phyloP scores from a whole-genome alignment of 140 eudicot species.

The Bidens hawaiensis region DNA sequence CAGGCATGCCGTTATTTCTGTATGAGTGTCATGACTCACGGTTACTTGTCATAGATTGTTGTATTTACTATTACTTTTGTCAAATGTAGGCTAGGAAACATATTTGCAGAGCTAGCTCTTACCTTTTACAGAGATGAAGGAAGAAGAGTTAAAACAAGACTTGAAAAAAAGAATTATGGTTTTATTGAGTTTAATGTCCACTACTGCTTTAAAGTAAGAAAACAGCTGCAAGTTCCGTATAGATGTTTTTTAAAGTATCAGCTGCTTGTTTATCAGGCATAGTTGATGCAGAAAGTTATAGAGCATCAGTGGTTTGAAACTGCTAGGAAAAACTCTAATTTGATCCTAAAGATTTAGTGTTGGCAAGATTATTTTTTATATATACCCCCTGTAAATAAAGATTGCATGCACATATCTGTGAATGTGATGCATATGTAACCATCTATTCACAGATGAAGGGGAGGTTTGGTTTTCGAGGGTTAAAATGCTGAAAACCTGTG shows the following conservation, averaged over 20 bases:
- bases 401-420: background rate
- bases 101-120: slow-evolving; percentile 67
- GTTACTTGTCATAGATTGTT: slow-evolving; percentile 3
- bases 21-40: slow-evolving; percentile 8
- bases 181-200: slow-evolving; percentile 66
- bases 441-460: background rate
- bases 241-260: slow-evolving; percentile 1
- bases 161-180: slow-evolving; percentile 63
- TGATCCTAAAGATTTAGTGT: background rate
- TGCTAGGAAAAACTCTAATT: background rate
- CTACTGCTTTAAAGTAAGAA: slow-evolving; percentile 77
- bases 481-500: background rate
- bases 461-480: background rate
- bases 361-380: background rate
- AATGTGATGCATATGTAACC: background rate
- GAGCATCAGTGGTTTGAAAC: background rate
- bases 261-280: slow-evolving; percentile 9
- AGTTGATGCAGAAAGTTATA: background rate
- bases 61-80: slow-evolving; percentile 7
- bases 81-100: slow-evolving; percentile 60
- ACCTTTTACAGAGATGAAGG: slow-evolving; percentile 90
- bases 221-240: background rate
- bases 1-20: slow-evolving; percentile 47
- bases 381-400: background rate
- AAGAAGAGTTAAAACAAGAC: slow-evolving; percentile 67